These are phyloP conservation scores for Zoysia pacifica DNA, from an alignment of 176 grass and related monocot genomes.

Conservation along the genomic window DNA sequence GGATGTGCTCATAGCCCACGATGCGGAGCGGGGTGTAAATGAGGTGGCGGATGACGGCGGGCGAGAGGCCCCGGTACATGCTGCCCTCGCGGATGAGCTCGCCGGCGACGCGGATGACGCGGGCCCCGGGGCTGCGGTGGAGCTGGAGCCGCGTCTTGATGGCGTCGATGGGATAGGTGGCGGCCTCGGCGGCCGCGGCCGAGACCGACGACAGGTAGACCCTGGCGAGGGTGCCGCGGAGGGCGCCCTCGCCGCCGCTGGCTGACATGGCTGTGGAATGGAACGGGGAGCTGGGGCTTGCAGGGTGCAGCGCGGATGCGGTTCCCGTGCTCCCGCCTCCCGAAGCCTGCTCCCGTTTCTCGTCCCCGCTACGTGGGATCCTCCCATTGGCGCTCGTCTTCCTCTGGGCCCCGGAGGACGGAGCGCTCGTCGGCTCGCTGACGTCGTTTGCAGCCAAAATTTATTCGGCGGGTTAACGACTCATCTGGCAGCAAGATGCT, in stretches of 20 bases:
- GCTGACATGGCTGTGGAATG: slow-evolving; percentile 8
- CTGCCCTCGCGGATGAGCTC: slow-evolving; percentile 67
- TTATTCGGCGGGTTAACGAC: neutral
- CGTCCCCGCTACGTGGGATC: neutral
- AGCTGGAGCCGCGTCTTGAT: slow-evolving; percentile 83
- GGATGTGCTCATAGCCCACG: slow-evolving; percentile 74
- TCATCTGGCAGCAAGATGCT: neutral
- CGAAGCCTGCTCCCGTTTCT: neutral
- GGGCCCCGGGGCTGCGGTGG: slow-evolving; percentile 36
- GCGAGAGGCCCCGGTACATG: slow-evolving; percentile 66
- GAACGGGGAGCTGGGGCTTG: neutral
- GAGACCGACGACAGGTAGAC: slow-evolving; percentile 63
- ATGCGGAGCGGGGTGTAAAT: slow-evolving; percentile 83
- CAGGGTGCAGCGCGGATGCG: neutral
- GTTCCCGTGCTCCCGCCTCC: neutral
- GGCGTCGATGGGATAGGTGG: slow-evolving; percentile 82
- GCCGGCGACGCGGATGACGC: slow-evolving; percentile 51
- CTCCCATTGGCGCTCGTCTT: neutral
- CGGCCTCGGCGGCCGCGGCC: slow-evolving; percentile 60
- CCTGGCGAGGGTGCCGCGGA: slow-evolving; percentile 47
- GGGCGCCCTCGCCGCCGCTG: slow-evolving; percentile 26
- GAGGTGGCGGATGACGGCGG: slow-evolving; percentile 76
- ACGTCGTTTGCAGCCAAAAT: neutral
- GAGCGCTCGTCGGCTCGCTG: neutral
- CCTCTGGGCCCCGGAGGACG: neutral